phyloP scores from a whole-genome alignment of 2,329 filamentous ascomycete species.

The Leptographium lundbergii region DNA sequence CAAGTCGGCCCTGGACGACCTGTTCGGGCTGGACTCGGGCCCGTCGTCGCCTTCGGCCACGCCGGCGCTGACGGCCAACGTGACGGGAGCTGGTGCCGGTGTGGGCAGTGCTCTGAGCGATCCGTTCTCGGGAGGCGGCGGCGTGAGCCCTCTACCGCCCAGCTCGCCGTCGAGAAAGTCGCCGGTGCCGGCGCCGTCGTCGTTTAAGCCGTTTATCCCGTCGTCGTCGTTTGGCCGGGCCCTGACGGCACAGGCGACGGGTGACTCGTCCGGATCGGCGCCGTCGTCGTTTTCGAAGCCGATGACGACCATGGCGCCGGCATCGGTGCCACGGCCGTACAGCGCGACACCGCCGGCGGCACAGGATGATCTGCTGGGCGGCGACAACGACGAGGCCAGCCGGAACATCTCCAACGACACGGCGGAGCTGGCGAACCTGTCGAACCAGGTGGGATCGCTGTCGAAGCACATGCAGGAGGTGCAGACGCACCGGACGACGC shows the following conservation, averaged over 20 bases:
- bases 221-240: conserved; percentile 85
- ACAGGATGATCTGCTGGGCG: conserved; percentile 78
- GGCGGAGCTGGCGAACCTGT: conserved; percentile 85
- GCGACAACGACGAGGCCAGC: conserved; percentile 79
- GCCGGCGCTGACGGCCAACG: conserved; percentile 4
- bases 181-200: conserved; percentile 31
- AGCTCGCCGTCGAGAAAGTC: conserved; percentile 39
- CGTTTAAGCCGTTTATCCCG: conserved; percentile 83
- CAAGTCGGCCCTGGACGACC: conserved; percentile 73
- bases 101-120: conserved; percentile 50
- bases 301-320: conserved; percentile 13
- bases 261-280: conserved; percentile 37
- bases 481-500: conserved; percentile 64
- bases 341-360: background rate
- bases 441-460: conserved; percentile 84
- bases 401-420: conserved; percentile 83
- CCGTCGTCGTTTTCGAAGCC: conserved; percentile 27
- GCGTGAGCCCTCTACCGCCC: conserved; percentile 30
- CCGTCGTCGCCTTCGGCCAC: conserved; percentile 31
- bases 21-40: conserved; percentile 79
- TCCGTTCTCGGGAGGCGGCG: conserved; percentile 40
- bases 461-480: conserved; percentile 92
- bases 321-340: conserved; percentile 5
- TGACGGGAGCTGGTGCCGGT: conserved; percentile 30
- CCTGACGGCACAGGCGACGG: conserved; percentile 64